Base-by-base conservation (phyloP, 2,329 filamentous ascomycete genomes). In the Ambrosiella cleistominuta region DNA sequence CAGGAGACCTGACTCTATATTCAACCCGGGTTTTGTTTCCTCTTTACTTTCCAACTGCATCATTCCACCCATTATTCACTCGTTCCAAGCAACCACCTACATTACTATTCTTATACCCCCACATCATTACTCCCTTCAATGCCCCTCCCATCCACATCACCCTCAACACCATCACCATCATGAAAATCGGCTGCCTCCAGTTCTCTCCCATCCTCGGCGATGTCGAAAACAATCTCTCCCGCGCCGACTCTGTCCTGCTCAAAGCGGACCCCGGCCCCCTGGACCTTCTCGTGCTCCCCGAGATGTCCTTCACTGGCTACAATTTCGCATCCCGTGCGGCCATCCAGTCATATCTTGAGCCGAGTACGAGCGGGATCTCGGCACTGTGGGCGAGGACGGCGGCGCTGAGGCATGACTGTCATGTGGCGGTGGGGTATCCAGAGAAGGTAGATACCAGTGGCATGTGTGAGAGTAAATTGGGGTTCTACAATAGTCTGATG, bases 221-320 rank as follows among this genome's bases (percentile, higher is more conserved):
- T 58, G 70, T 87, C 39, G 71, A 85, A 64, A 79, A 84, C 61
- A 91, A 91, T 63, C 73, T 90, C 51, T 78, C 76, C 62, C 76
- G 76, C 15, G 86, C 86, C 61, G 81, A 89, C 62, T 69, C 74
- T 0, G 74, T 90, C 3, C 70, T 91, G 9, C 52, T 90, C 1
- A 61, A 61, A 45, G 52, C 60, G 8, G 60, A 61, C 15, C 35
- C 47, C n/a, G 47, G 54, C 19, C 50, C 56, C 13, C 37, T 59
- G 13, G 84, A 88, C 65, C 74, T 90, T 37, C 72, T 93, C 0
- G 79, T 91, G 0, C 70, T 91, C 0, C 86, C 87, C 0, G 87
- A 91, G 66, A 71, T 91, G 67, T 84, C 86, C 1, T 88, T 91
- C 65, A 77, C 80, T 59, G 83, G 87, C 37, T 93, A 90, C 71